Evolutionary conservation across 1,139 yeast genomes (phyloP).

Genomic region (Pichia sp.): DNA sequence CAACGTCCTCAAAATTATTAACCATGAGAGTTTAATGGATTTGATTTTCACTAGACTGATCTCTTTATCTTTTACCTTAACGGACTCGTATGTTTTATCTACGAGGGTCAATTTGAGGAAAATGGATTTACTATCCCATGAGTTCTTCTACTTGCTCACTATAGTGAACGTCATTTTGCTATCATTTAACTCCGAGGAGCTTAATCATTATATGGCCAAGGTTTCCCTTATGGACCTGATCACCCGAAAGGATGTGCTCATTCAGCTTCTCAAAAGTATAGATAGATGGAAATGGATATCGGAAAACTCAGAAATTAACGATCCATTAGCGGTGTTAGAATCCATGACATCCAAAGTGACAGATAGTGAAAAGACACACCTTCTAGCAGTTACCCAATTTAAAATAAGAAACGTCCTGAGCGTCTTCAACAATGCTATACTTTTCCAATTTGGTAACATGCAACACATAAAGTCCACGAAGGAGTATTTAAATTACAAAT

Average conservation of each 20-base stretch:
- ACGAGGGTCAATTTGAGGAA: constrained; percentile 4
- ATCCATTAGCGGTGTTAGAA: constrained; percentile 12
- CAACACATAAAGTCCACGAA: constrained; percentile 40
- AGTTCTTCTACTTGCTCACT: constrained; percentile 42
- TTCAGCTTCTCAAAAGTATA: constrained; percentile 42
- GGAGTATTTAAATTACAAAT: constrained; percentile 33
- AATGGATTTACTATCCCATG: constrained; percentile 20
- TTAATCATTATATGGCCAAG: constrained; percentile 3
- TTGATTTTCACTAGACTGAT: constrained; percentile 5
- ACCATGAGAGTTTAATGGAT: constrained; percentile 4
- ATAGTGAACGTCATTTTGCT: constrained; percentile 23
- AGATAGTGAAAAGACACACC: constrained; percentile 5
- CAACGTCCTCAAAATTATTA: constrained; percentile 9
- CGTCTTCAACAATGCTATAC: constrained; percentile 51
- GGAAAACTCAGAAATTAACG: constrained; percentile 24
- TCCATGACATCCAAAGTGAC: constrained; percentile 9
- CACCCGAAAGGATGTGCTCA: constrained; percentile 25
- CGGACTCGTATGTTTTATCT: constrained; percentile 18
- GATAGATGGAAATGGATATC: constrained; percentile 64
- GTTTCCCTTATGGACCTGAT: constrained; percentile 9
- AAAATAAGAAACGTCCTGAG: constrained; percentile 48
- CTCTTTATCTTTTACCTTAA: constrained; percentile 12
- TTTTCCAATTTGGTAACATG: constrained; percentile 61
- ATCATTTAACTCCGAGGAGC: constrained; percentile 14
- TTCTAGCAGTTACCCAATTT: constrained; percentile 18